Evolutionary conservation across 2,329 filamentous ascomycete genomes (phyloP).

Genomic region (Alternaria panax): DNA sequence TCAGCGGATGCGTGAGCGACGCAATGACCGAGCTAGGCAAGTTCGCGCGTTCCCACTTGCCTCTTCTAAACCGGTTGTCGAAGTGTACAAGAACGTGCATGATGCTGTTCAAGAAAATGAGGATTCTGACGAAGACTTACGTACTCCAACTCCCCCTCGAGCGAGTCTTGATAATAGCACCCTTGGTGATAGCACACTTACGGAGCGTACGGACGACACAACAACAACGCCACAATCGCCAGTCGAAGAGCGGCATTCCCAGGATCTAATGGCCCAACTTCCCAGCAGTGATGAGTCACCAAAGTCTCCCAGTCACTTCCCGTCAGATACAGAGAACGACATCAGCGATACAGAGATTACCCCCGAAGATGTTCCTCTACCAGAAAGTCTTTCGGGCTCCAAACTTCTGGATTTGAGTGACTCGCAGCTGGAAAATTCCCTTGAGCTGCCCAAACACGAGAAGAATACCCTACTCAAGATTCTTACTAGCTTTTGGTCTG

Average conservation of each 20-base stretch:
- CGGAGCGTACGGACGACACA: constrained; percentile 39
- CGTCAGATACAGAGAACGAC: constrained; percentile 62
- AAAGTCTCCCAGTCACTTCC: constrained; percentile 40
- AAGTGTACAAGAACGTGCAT: constrained; percentile 92
- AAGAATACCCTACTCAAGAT: constrained; percentile 94
- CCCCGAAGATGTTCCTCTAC: constrained; percentile 71
- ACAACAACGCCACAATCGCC: constrained; percentile 47
- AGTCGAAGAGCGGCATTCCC: constrained; percentile 38
- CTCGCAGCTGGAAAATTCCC: constrained; percentile 64
- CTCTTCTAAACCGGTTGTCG: constrained; percentile 92
- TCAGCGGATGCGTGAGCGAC: constrained; percentile 85
- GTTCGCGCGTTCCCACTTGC: constrained; percentile 87
- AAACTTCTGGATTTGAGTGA: constrained; percentile 61
- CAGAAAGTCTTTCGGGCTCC: constrained; percentile 66
- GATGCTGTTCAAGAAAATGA: constrained; percentile 87
- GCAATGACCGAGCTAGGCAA: constrained; percentile 76
- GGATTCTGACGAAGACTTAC: constrained; percentile 68
- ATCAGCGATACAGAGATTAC: constrained; percentile 75
- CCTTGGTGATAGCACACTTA: constrained; percentile 45
- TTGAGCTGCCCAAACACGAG: constrained; percentile 89
- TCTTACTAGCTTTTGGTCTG: constrained; percentile 97
- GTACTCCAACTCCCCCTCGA: constrained; percentile 40
- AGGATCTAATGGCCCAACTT: constrained; percentile 20
- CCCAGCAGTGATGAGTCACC: constrained; percentile 37
- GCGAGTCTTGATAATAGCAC: constrained; percentile 49